Evolutionary conservation across 495 filamentous ascomycete genomes (phyloP), one percentile per base, ranked within the genome.

Genomic region (Annulohypoxylon moriforme): DNA sequence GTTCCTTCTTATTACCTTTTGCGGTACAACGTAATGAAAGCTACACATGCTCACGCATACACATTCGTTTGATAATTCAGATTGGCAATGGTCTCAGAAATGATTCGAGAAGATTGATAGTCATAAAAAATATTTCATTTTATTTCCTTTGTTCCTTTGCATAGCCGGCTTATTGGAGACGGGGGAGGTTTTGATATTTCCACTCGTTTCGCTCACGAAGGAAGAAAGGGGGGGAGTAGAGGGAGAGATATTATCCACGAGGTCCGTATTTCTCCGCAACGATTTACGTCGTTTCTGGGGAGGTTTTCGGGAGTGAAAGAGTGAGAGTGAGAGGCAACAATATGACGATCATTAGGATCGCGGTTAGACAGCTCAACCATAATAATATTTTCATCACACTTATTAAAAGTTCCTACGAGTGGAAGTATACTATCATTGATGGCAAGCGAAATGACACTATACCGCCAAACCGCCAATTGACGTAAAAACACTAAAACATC

Each of bases 21-120:
- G 24, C 64, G 50, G 40, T 59, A 58, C 33, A 71, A 65, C 55
- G 38, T 77, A 72, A 76, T 74, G 75, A 72, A 72, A 65, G 60
- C n/a, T 20, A 24, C 36, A 14, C 6, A 36, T 36, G 34, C 34
- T 4, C 34, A 36, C 34, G 8, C 31, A 33, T 33, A 36, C 7
- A 60, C 64, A 49, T 56, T 65, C 55, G 29, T 25, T 65, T 65
- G 16, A 47, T 11, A 46, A 31, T 42, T 60, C 65, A 68, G 65
- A 68, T 68, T 61, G 60, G 60, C 64, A 47, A 62, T 44, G 61
- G 31, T 65, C 62, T 55, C 60, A 64, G 31, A 46, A 7, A 40
- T 24, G 44, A 47, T 64, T 55, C 53, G 52, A 64, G 44, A 71
- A 71, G 62, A 62, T 61, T 66, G 57, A 57, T 67, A 71, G 64